Evolutionary conservation across 1,284 basidiomycete species (phyloP), one percentile per base, ranked within the genome.

Genomic region (Moniliella sp.): DNA sequence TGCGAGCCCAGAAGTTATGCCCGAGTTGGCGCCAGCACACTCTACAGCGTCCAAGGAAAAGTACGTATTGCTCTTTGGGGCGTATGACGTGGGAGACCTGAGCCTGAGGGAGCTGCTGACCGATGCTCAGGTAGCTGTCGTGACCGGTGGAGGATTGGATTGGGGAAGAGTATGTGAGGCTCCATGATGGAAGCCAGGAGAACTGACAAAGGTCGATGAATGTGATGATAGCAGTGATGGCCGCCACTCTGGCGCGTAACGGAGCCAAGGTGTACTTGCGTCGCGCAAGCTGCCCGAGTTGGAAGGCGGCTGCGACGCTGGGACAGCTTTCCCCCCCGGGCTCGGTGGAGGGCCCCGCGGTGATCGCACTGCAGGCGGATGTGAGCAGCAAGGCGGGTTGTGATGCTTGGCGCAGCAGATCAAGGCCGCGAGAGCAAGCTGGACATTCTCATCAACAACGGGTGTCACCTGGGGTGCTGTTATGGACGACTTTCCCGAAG

Each of bases 1-100:
- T 34, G 50, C 45, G 11, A 47, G 50, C 5, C 50, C 53, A 32
- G 53, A 57, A 30, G 37, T 44, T 1, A 52, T 50, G 51, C 52
- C 54, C 18, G 75, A 76, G 51, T 80, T 29, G 64, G 64, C 18
- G 51, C 71, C 18, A 56, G 65, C 11, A 68, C 68, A n/a, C 58
- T 82, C 32, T 81, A 76, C 66, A 66, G 68, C 55, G 73, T 81
- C 42, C 67, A 70, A 54, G 76, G 71, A 41, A 81, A 80, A 63
- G 71, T 73, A 38, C 10, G 16, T 19, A 27, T n/a, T n/a, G n/a
- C 15, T 15, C 10, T 26, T 14, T 15, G 21, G 7, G 21, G 7
- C 8, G 21, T 23, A 23, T n/a, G 8, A 7, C 21, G 21, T n/a
- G 8, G 21, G 7, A 23, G 21, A 7, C n/a, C n/a, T 23, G 8